phyloP scores from a whole-genome alignment of 2,329 filamentous ascomycete genomes.

The Orbilia javanica region DNA sequence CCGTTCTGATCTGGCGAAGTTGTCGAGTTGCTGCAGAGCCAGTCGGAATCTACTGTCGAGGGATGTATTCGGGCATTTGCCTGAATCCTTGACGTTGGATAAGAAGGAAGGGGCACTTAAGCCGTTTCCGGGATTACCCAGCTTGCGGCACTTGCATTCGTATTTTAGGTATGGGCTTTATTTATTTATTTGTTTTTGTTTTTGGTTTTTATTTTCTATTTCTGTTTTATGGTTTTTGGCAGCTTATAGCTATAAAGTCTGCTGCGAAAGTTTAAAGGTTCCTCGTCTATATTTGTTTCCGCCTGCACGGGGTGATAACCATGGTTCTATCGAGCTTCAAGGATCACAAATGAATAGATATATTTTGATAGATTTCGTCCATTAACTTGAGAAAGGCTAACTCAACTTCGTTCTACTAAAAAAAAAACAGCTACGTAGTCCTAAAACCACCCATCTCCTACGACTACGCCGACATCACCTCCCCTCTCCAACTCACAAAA shows the following conservation, averaged over 20 bases:
- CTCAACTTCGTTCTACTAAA: too few species aligned
- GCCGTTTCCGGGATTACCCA: slow-evolving; percentile 11
- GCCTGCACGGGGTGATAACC: too few species aligned
- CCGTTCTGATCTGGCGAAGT: slow-evolving; percentile 1
- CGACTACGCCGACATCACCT: slow-evolving; percentile 19
- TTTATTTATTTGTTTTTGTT: neutral
- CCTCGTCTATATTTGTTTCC: too few species aligned
- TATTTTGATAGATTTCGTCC: too few species aligned
- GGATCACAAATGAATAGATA: too few species aligned
- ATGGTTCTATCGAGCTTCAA: neutral
- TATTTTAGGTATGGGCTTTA: slow-evolving; percentile 1
- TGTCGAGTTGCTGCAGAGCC: slow-evolving; percentile 16
- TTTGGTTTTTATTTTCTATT: neutral
- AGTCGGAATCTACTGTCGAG: slow-evolving; percentile 18
- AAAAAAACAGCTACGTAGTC: slow-evolving; percentile 13
- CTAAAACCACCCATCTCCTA: slow-evolving; percentile 23
- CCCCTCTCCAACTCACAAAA: slow-evolving; percentile 17
- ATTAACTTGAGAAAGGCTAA: too few species aligned
- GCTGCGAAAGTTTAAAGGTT: neutral
- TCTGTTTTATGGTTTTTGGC: too few species aligned
- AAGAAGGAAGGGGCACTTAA: neutral
- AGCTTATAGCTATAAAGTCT: neutral
- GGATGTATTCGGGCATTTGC: slow-evolving; percentile 13
- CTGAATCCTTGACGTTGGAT: slow-evolving; percentile 21
- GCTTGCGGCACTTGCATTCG: slow-evolving; percentile 12